Evolutionary conservation across 768 basidiomycete genomes (phyloP), one percentile per base, ranked within the genome.

Genomic region (Gloeopeniophorella convolvens): DNA sequence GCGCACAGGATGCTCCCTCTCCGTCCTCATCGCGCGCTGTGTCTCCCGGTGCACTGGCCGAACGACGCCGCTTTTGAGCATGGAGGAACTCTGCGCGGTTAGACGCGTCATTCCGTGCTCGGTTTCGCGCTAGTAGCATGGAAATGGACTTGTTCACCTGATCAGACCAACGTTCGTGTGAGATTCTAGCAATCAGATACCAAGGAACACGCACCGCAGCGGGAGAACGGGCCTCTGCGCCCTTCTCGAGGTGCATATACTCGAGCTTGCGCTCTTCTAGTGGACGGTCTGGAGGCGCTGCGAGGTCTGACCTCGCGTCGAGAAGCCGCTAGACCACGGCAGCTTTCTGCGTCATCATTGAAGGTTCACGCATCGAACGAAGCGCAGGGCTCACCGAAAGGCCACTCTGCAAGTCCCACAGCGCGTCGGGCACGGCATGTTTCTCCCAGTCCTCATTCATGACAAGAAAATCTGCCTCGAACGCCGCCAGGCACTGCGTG

Each of bases 21-120:
- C 68, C 68, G 32, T 66, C 59, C n/a, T 66, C 63, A 18, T 51
- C 50, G 37, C 7, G 16, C 16, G 20, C 6, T 42, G 5, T n/a
- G 15, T 5, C 40, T 26, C 30, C 41, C 16, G 33, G n/a, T 12
- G 37, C 16, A 37, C 42, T 24, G 40, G 23, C 13, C 5, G 75
- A 57, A 21, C 70, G 70, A 41, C 67, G 70, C 26, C 75, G 73
- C 50, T 83, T 82, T 60, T 82, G 76, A 2, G 74, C 69, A 5
- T 77, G 67, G 0, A 90, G 68, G 60, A 90, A 91, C 59, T 91
- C 88, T 7, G 75, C 68, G 23, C 82, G 79, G 59, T 91, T 91
- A 9, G 88, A 90, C 31, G 75, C 75, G 59, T 87, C 81, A 57
- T 86, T 89, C 36, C 80, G 78, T 1, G 81, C 79, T 5, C 85